Evolutionary conservation across 805 yeast species (phyloP).

Genomic region (Sugiyamaella floridensis): DNA sequence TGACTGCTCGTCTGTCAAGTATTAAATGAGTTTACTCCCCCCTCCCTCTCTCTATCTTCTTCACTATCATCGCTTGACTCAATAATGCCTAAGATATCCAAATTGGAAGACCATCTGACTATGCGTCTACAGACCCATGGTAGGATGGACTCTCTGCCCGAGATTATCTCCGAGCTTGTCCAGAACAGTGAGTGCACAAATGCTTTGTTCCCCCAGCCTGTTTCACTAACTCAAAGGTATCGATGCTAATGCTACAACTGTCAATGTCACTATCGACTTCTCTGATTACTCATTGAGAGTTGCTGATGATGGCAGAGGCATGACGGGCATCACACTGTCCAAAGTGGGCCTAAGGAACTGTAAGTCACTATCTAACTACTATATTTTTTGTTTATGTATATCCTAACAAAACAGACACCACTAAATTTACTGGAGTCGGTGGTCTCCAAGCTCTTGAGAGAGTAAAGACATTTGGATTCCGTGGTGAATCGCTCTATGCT

Average conservation of each 20-base stretch:
- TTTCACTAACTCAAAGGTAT: slow-evolving; percentile 7
- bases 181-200: slow-evolving; percentile 1
- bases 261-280: slow-evolving; percentile 10
- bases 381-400: no score
- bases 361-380: no score
- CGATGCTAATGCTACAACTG: slow-evolving; percentile 17
- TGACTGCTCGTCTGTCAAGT: no score
- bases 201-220: not conserved
- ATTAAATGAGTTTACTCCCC: no score
- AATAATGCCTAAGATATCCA: not conserved
- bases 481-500: slow-evolving; percentile 51
- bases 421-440: slow-evolving; percentile 34
- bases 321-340: slow-evolving; percentile 22
- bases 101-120: not conserved
- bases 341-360: slow-evolving; percentile 35
- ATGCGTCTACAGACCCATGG: not conserved
- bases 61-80: not conserved
- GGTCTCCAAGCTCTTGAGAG: slow-evolving; percentile 24
- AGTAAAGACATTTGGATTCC: slow-evolving; percentile 14
- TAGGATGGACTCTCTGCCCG: not conserved
- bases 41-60: no score
- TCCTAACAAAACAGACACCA: slow-evolving; percentile 39
- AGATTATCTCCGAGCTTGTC: not conserved
- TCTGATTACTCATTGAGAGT: slow-evolving; percentile 27
- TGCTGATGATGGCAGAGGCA: slow-evolving; percentile 59